These are phyloP conservation scores for Lunularia cruciata DNA, from an alignment of 225 moss, liverwort and hornwort species.

Conservation along the genomic window DNA sequence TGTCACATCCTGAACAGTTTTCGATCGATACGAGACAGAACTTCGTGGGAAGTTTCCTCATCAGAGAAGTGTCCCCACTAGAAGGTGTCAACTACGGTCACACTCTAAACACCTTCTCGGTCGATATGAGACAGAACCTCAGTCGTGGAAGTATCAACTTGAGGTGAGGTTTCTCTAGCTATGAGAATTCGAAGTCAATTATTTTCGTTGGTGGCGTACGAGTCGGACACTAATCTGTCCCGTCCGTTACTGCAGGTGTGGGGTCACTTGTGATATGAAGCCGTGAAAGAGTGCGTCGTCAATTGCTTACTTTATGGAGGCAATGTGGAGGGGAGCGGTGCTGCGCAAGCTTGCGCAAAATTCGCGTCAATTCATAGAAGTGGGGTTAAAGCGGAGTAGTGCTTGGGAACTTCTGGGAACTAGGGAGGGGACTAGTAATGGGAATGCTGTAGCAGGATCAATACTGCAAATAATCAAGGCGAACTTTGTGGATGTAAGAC, in stretches of 20 bases:
- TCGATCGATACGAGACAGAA: no score
- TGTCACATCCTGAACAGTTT: no score
- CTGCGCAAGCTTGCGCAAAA: constrained; percentile 5
- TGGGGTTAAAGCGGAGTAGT: background rate
- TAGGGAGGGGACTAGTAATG: background rate
- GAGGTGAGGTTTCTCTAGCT: no score
- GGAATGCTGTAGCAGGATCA: background rate
- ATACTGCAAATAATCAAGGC: background rate
- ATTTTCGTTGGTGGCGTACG: no score
- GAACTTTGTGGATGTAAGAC: background rate
- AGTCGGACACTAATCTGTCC: no score
- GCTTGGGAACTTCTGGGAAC: background rate
- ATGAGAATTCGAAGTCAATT: no score
- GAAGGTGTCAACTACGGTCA: no score
- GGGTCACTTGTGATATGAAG: background rate
- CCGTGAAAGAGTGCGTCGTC: background rate
- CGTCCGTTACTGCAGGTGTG: background rate
- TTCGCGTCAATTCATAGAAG: background rate
- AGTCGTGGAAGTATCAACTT: no score
- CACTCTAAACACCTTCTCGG: no score
- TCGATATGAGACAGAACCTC: no score
- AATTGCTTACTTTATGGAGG: background rate
- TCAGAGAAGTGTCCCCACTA: no score
- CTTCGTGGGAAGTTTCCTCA: no score
- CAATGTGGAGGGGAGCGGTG: constrained; percentile 8